Base-by-base conservation (phyloP, 805 yeast species). In the Teunomyces kruisii region DNA sequence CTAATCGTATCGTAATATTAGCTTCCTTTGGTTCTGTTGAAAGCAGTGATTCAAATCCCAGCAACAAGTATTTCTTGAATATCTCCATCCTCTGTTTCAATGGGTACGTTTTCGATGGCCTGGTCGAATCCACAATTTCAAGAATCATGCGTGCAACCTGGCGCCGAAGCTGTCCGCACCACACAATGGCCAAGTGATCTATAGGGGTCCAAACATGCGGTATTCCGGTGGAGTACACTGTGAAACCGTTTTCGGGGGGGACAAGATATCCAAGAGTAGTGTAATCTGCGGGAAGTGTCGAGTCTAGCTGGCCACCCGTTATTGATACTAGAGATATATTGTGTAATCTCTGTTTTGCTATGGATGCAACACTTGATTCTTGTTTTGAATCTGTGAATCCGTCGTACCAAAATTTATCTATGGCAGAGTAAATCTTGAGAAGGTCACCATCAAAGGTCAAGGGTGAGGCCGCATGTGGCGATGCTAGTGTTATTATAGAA, bases 401-500 rank as follows among this genome's bases (percentile, higher is more conserved):
- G 2, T 74, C 70, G 42, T 82, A 73, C 99, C 99, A 92, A 60
- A 81, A 92, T 36, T 78, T 75, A 62, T 90, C 92, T 0, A 86
- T 77, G 0, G 83, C 75, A 15, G 86, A 79, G 59, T 90, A 92
- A 0, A 89, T 78, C 49, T 79, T 79, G 50, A 88, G 67, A 17
- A 92, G 72, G 52, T 90, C 97, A 24, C 96, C 87, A 67, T 92
- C 98, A 66, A 91, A 90, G 0, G 97, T 88, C 3, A 91, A 82
- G 0, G 99, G 97, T 0, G 97, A 85, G 0, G 88, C 87, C 0
- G 91, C 80, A 61, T 94, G 98, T 0, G 99, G 99, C 0, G 97
- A 81, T 0, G 97, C 85, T 30, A 92, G 68, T 0, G 98, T 91
- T 16, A 91, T 52, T 12, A 92, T 84, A 0, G 97, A 84, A 57